Evolutionary conservation across 1,139 yeast species (phyloP).

Genomic region (Lodderomyces jiufengensis): DNA sequence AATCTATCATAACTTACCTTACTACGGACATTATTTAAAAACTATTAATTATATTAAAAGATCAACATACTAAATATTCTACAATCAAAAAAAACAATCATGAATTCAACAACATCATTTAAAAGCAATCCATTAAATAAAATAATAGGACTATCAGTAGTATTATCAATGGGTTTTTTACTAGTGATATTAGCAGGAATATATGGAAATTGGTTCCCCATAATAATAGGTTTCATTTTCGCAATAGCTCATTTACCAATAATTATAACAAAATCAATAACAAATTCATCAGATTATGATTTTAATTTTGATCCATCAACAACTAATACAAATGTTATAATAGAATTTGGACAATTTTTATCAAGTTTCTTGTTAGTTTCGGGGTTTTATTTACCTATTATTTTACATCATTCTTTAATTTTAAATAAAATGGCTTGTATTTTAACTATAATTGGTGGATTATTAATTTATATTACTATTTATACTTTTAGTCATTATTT

Average conservation of each 20-base stretch:
- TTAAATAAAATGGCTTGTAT: constrained; percentile 56
- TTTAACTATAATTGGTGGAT: constrained; percentile 68
- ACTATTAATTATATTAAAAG: too few relatives aligned
- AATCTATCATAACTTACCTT: too few relatives aligned
- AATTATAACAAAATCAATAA: constrained; percentile 32
- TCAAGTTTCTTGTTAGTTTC: constrained; percentile 66
- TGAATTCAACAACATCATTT: constrained; percentile 29
- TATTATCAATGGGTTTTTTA: constrained; percentile 74
- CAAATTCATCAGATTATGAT: constrained; percentile 40
- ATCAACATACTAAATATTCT: too few relatives aligned
- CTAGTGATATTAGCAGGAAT: constrained; percentile 75
- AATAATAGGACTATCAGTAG: constrained; percentile 69
- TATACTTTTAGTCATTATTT: constrained; percentile 70
- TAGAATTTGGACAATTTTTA: constrained; percentile 64
- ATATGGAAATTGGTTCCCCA: constrained; percentile 76
- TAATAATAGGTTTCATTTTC: constrained; percentile 51
- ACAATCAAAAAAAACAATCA: too few relatives aligned
- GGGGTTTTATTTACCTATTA: constrained; percentile 65
- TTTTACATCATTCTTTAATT: constrained; percentile 61
- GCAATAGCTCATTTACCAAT: constrained; percentile 72
- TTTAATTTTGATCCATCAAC: constrained; percentile 43
- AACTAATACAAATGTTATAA: constrained; percentile 27
- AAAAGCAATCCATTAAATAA: constrained; percentile 60
- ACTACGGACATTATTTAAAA: too few relatives aligned
- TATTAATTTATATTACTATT: constrained; percentile 68